Conservation (phyloP, 768 basidiomycete species). For the Trametes coccinea region DNA sequence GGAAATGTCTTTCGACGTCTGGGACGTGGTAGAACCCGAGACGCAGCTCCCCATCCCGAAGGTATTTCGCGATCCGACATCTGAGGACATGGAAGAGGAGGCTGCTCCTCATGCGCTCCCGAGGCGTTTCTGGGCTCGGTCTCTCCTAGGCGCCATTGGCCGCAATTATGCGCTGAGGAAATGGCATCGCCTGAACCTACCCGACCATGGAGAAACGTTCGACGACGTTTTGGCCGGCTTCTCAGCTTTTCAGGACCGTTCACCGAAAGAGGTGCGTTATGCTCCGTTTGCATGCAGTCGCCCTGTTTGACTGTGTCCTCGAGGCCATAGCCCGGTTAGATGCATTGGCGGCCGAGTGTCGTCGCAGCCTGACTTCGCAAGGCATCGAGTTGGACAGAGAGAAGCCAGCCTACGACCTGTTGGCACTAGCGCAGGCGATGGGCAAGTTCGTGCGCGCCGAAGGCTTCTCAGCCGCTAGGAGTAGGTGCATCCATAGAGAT, state of each 20-base stretch:
- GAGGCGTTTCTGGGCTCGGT: constrained; percentile 51
- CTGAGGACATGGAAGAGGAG: constrained; percentile 2
- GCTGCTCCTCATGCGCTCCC: constrained; percentile 37
- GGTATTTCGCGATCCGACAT: constrained; percentile 3
- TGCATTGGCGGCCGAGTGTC: constrained; percentile 42
- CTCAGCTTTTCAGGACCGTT: constrained; percentile 52
- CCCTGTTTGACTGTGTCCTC: background rate
- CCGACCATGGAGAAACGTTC: constrained; percentile 31
- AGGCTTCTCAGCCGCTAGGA: constrained; percentile 46
- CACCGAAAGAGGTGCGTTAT: constrained; percentile 42
- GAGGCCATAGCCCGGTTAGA: constrained; percentile 34
- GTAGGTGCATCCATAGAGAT: constrained; percentile 33
- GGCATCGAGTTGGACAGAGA: constrained; percentile 32
- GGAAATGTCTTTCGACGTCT: constrained; percentile 46
- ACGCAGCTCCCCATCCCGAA: constrained; percentile 27
- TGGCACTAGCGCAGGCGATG: constrained; percentile 42
- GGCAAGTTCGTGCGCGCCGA: constrained; percentile 50
- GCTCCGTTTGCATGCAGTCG: background rate
- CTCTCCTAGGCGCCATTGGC: constrained; percentile 46
- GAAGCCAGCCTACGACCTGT: constrained; percentile 36
- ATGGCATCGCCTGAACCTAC: constrained; percentile 33
- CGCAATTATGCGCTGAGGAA: constrained; percentile 40
- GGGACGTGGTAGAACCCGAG: constrained; percentile 50
- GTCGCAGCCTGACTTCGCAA: constrained; percentile 35
- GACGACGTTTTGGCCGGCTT: constrained; percentile 50